Base-by-base conservation (phyloP, 257 asterid genomes). In the Nicotiana knightiana region DNA sequence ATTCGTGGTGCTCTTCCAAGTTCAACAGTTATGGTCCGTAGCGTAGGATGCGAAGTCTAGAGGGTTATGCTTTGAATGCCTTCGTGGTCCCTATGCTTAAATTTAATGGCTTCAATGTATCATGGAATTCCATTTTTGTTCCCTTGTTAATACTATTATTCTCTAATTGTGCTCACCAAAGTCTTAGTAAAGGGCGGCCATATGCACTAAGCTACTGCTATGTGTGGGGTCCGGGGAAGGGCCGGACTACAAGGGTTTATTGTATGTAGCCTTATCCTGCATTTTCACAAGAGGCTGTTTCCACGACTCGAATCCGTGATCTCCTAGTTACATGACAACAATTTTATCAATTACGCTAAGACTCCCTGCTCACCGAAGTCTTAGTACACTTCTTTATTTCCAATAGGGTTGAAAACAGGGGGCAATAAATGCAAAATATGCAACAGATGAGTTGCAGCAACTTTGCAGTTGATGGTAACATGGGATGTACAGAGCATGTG, bases 21-120 rank as follows among this genome's bases (percentile, higher is more conserved):
- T 53, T 54, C 26, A 61, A 67, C 53, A 80, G 84, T 66, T 77
- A 59, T 79, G 76, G 18, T 67, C 43, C 77, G 71, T 70, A 77
- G 76, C 76, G 81, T 77, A 83, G 90, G 51, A 77, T 33, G 55
- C 76, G 80, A 58, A 43, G 15, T 46, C 65, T 10, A 48, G 63
- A 73, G 71, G 75, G 77, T 43, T 37, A 54, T 77, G 82, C 39
- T 77, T 83, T 76, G 68, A 75, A 55, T 53, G 63, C 58, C 82
- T 83, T 58, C 53, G 3, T 21, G 9, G 39, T 37, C 46, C 62
- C 83, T 53, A 39, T 70, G 62, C 81, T 79, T 63, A 78, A 73
- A 73, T 86, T 77, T 54, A 73, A 54, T 68, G 82, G 51, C 67
- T 79, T 65, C 84, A 77, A 55, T 84, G 87, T 85, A 82, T 87